A percentile compares a stretch with the other conserved stretches of the same genome.
These are phyloP conservation scores for Globisporangium irregulare DNA, from an alignment of 352 stramenopile species.

Conservation along the genomic window DNA sequence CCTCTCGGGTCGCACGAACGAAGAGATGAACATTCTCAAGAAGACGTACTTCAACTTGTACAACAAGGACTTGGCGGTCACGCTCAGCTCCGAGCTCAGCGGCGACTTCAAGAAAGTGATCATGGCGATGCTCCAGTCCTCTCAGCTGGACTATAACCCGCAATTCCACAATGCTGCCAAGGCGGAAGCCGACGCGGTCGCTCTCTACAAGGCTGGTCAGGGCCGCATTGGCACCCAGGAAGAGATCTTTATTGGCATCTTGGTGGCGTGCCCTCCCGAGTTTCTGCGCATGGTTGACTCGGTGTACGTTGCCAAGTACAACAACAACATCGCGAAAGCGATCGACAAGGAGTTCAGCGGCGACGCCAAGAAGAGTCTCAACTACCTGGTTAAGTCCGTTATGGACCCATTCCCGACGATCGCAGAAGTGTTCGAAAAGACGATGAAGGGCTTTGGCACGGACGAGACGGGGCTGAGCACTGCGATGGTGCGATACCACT, in stretches of 20 bases:
- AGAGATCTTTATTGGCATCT: slow-evolving; percentile 58
- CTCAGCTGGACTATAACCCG: slow-evolving; percentile 50
- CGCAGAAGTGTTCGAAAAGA: slow-evolving; percentile 68
- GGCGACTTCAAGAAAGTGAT: slow-evolving; percentile 76
- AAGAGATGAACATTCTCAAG: slow-evolving; percentile 81
- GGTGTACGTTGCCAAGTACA: slow-evolving; percentile 77
- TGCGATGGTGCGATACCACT: slow-evolving; percentile 58
- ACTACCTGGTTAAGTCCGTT: slow-evolving; percentile 47
- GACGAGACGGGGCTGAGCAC: slow-evolving; percentile 59
- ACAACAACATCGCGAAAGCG: slow-evolving; percentile 73
- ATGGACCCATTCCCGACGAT: slow-evolving; percentile 67
- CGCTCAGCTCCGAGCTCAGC: slow-evolving; percentile 61
- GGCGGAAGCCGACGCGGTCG: slow-evolving; percentile 56
- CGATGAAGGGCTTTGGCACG: slow-evolving; percentile 69
- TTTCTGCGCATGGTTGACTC: slow-evolving; percentile 67
- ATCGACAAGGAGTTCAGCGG: slow-evolving; percentile 83
- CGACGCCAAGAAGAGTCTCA: slow-evolving; percentile 68
- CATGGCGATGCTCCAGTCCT: slow-evolving; percentile 63
- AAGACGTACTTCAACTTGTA: slow-evolving; percentile 72
- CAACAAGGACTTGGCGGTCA: slow-evolving; percentile 66
- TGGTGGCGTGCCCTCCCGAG: slow-evolving; percentile 56
- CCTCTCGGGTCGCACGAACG: slow-evolving; percentile 63
- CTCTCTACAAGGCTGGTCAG: slow-evolving; percentile 78
- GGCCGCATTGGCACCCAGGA: slow-evolving; percentile 73
- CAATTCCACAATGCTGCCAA: slow-evolving; percentile 61